phyloP scores from a whole-genome alignment of 2,329 filamentous ascomycete genomes.

The Parastagonospora nodorum region DNA sequence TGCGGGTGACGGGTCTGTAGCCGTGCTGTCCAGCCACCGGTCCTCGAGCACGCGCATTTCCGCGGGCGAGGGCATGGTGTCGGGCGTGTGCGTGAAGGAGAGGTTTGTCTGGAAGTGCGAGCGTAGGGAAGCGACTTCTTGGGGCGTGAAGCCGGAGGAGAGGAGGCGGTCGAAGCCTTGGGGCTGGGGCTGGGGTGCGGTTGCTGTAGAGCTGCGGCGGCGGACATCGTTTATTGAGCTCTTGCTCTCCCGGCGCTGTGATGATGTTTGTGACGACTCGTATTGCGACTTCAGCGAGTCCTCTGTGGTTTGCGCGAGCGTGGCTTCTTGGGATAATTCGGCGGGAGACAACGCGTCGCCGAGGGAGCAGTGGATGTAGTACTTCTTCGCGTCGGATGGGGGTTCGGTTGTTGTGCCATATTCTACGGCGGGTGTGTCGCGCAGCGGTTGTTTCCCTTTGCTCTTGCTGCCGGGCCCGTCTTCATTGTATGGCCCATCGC shows the following conservation, averaged over 20 bases:
- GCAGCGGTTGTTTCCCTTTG: slow-evolving; percentile 71
- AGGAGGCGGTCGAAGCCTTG: slow-evolving; percentile 89
- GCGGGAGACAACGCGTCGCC: slow-evolving; percentile 70
- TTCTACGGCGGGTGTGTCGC: slow-evolving; percentile 47
- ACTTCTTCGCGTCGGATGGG: slow-evolving; percentile 53
- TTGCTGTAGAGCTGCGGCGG: slow-evolving; percentile 36
- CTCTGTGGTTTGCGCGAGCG: slow-evolving; percentile 47
- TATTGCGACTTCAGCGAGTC: slow-evolving; percentile 40
- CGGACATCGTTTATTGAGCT: slow-evolving; percentile 13
- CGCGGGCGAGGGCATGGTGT: slow-evolving; percentile 82
- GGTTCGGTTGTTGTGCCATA: slow-evolving; percentile 21
- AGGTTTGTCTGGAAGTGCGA: slow-evolving; percentile 89
- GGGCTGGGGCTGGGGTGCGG: slow-evolving; percentile 69
- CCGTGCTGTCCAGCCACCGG: slow-evolving; percentile 78
- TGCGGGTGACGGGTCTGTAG: slow-evolving; percentile 51
- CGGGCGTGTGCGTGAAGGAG: slow-evolving; percentile 79
- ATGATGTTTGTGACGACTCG: slow-evolving; percentile 16
- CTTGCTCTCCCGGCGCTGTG: slow-evolving; percentile 21
- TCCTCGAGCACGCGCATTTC: slow-evolving; percentile 82
- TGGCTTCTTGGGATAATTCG: slow-evolving; percentile 73
- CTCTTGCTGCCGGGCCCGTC: slow-evolving; percentile 46
- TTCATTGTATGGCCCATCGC: slow-evolving; percentile 29
- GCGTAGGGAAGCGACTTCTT: slow-evolving; percentile 83
- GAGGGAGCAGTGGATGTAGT: slow-evolving; percentile 96
- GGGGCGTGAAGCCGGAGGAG: slow-evolving; percentile 76